Conservation (phyloP, 2,329 filamentous ascomycete genomes). For the Alternaria triticina region DNA sequence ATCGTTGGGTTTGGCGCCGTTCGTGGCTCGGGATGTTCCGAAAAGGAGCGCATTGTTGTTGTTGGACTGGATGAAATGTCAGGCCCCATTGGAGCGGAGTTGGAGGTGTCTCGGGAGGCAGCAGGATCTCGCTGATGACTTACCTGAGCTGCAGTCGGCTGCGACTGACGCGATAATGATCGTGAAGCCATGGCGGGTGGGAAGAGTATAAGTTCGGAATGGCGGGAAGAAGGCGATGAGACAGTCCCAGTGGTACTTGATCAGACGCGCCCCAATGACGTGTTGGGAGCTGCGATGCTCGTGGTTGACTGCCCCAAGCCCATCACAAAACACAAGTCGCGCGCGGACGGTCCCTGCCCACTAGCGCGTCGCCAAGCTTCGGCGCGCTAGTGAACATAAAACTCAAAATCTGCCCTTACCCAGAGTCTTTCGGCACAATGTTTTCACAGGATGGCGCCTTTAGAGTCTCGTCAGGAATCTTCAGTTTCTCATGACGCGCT, state of each 20-base stretch:
- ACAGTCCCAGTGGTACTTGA: background rate
- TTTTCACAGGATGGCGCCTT: conserved; percentile 74
- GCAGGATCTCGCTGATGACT: conserved; percentile 9
- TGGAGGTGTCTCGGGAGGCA: background rate
- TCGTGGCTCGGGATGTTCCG: conserved; percentile 19
- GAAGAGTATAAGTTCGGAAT: background rate
- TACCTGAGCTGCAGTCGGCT: conserved; percentile 34
- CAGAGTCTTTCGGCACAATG: conserved; percentile 62
- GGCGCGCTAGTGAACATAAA: conserved; percentile 25
- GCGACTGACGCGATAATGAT: conserved; percentile 36
- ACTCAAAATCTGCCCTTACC: conserved; percentile 19
- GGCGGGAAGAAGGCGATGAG: background rate
- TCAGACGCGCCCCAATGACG: background rate
- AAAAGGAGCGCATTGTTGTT: conserved; percentile 18
- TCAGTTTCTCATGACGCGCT: conserved; percentile 99
- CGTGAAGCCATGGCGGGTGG: conserved; percentile 30
- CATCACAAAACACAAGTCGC: conserved; percentile 37
- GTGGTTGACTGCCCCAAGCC: conserved; percentile 11
- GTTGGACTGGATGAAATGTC: conserved; percentile 12
- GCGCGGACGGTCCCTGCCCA: conserved; percentile 10
- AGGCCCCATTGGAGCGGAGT: background rate
- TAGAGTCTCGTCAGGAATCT: conserved; percentile 98
- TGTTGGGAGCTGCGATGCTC: conserved; percentile 1
- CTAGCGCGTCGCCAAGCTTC: conserved; percentile 21
- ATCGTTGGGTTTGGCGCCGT: conserved; percentile 39